Conservation (phyloP, 257 asterid genomes). For the Thymus quinquecostatus region DNA sequence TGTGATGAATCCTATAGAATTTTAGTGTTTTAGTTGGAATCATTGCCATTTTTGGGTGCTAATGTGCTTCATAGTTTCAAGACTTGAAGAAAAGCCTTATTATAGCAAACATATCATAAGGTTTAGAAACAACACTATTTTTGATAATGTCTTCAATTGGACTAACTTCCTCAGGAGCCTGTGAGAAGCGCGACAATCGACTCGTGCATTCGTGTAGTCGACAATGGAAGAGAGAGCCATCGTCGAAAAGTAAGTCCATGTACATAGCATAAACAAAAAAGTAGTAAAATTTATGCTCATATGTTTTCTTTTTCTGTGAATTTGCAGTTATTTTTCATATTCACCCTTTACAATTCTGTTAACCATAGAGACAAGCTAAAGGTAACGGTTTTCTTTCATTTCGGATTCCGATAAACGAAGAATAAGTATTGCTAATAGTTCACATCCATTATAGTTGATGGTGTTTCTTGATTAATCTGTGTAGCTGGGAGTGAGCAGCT, state of each 20-base stretch:
- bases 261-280: not conserved
- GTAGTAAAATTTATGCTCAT: conserved; percentile 6
- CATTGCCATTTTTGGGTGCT: no score
- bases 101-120: not conserved
- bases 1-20: not conserved
- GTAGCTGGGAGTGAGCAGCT: conserved; percentile 77
- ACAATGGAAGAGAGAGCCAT: conserved; percentile 82
- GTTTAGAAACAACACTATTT: not conserved
- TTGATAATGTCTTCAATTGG: not conserved
- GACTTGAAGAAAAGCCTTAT: not conserved
- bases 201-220: conserved; percentile 85
- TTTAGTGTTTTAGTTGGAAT: not conserved
- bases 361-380: conserved; percentile 77
- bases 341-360: conserved; percentile 79
- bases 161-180: conserved; percentile 61
- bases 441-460: conserved; percentile 7
- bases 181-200: conserved; percentile 83
- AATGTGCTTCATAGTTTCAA: no score
- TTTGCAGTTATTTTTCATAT: conserved; percentile 75
- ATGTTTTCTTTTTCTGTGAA: conserved; percentile 19
- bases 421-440: not conserved
- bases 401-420: not conserved
- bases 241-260: conserved; percentile 56
- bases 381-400: conserved; percentile 42
- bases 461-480: conserved; percentile 25